Base-by-base conservation (phyloP, 768 basidiomycete species). In the Boletus rufocinnamomeus region DNA sequence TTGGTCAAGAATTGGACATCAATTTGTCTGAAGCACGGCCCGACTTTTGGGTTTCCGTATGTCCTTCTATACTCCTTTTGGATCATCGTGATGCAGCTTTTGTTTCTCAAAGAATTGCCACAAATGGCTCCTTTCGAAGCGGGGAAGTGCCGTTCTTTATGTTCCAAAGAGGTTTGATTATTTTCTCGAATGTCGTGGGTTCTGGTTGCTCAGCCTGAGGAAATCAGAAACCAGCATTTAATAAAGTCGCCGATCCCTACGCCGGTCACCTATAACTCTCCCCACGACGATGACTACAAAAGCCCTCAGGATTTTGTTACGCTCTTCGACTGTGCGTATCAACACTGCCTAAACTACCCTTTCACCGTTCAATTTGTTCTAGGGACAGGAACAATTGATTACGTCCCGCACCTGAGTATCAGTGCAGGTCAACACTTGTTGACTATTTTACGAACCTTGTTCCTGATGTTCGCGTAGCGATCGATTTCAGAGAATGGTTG, bases 41-140 rank as follows among this genome's bases (percentile, higher is more conserved):
- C 13, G 92, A 94, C 72, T 91, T 93, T 66, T 92, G 86, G 85
- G 75, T 87, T 25, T 87, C 89, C 35, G 89, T 91, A 59, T 25
- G 82, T 76, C 4, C 4, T 19, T 44, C 23, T 32, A 17, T 35
- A 25, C 30, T 30, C 38, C 16, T 4, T n/a, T 21, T 13, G 23
- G 38, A 1, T 19, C 7, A 19, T 49, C 27, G 21, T 50, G 28
- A 44, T 27, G 35, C 3, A 16, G 9, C 54, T 25, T 38, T 23
- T 10, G 13, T 54, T 43, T 11, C 34, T 6, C 2, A 16, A 53
- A 90, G 84, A 93, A 93, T 64, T 88, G 87, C 62, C 89, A 94
- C 73, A 94, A 95, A 72, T 95, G 93, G 92, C 74, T 93, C 2
- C 86, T 80, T 63, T 79, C 83, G 4, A 87, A 90, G 69, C 80